Percentiles rank a stretch among this genome's conserved stretches.
These are phyloP conservation scores for Drechslerella dactyloides DNA, from an alignment of 2,329 filamentous ascomycete genomes.

Conservation along the genomic window DNA sequence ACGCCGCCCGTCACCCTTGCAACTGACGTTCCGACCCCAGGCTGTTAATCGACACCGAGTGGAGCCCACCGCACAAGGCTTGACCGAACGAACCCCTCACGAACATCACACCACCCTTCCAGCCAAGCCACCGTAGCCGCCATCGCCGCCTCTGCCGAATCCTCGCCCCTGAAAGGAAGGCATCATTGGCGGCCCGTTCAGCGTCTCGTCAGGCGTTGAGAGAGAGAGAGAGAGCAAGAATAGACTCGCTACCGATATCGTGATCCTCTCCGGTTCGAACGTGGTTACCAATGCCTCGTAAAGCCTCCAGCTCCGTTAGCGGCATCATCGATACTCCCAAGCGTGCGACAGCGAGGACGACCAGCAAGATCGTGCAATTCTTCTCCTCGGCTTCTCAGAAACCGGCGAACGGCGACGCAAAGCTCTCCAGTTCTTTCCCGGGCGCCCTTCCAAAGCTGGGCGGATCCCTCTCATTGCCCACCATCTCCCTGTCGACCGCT, in stretches of 20 bases:
- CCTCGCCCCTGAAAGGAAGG: background rate
- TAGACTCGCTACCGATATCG: background rate
- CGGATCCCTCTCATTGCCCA: slow-evolving; percentile 80
- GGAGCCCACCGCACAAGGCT: slow-evolving; percentile 34
- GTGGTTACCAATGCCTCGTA: slow-evolving; percentile 51
- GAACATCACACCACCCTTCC: slow-evolving; percentile 13
- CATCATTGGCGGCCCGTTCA: slow-evolving; percentile 5
- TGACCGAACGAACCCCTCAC: slow-evolving; percentile 34
- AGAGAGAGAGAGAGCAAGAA: background rate
- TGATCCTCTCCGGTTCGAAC: slow-evolving; percentile 17
- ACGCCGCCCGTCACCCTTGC: slow-evolving; percentile 25
- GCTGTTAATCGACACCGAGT: slow-evolving; percentile 16
- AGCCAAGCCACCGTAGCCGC: slow-evolving; percentile 23
- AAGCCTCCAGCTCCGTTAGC: slow-evolving; percentile 49
- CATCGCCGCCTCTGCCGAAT: slow-evolving; percentile 10
- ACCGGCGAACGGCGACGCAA: slow-evolving; percentile 66
- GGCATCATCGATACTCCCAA: slow-evolving; percentile 50
- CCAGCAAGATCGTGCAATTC: slow-evolving; percentile 79
- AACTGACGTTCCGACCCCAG: slow-evolving; percentile 28
- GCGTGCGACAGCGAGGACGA: slow-evolving; percentile 64
- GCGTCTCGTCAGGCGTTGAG: slow-evolving; percentile 1
- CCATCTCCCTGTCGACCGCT: slow-evolving; percentile 88
- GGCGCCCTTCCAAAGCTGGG: slow-evolving; percentile 62
- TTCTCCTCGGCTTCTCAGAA: slow-evolving; percentile 78
- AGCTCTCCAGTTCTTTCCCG: slow-evolving; percentile 45